Base-by-base conservation (phyloP, 306 rosid species). In the Cicer bijugum region DNA sequence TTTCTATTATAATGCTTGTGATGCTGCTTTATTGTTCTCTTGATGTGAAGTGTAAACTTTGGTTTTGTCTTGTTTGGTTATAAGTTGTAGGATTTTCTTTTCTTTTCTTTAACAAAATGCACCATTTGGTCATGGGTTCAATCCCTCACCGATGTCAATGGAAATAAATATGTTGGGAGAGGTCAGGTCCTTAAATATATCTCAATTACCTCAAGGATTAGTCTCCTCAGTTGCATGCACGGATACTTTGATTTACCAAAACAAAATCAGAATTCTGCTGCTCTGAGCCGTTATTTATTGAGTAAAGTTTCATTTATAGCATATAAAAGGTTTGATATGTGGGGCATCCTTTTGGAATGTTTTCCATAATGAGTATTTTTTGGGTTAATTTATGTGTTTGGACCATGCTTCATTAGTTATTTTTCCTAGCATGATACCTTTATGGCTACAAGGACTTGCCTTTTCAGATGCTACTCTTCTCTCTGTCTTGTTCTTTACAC, bases 1-100 rank as follows among this genome's bases (percentile, higher is more conserved):
- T 55, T 73, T 69, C 11, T 23, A 23, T 59, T 74, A 42, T 55
- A 48, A 39, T 74, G 79, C 62, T 4, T 65, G 50, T 9, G 9
- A 23, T 81, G 28, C 47, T 76, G 19, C 65, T 33, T 75, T 39
- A 56, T 62, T 66, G 66, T 74, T 69, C 47, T 17, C 62, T 47
- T 42, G 51, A 15, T 63, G n/a, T 61, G 11, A 40, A 66, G 62
- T 40, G 20, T 56, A 72, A 72, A 72, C 28, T 60, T 77, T 20
- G 15, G 23, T 68, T 50, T 45, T 45, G 45, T 53, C 74, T 20
- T 62, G 63, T 76, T 73, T 39, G 52, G 39, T 47, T 40, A 42
- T 35, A 42, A 40, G n/a, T 28, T 69, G 66, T 40, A 57, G 12
- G 17, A 6, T 28, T 57, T 40, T 17, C 19, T 63, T 33, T 57